These are phyloP conservation scores for Fusarium xylarioides DNA, from an alignment of 2,329 filamentous ascomycete genomes.

Conservation along the genomic window DNA sequence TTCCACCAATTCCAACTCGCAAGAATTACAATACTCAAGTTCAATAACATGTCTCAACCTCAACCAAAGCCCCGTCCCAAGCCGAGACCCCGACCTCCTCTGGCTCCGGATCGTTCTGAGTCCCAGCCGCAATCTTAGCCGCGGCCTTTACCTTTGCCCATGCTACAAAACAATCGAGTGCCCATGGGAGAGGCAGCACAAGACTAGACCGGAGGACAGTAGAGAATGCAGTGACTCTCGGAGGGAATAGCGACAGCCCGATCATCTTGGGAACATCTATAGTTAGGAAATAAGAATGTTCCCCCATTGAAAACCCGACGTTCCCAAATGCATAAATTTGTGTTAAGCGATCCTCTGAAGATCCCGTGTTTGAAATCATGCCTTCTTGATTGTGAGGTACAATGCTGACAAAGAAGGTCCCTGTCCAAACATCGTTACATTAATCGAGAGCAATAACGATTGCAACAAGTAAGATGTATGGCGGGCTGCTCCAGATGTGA, in stretches of 20 bases:
- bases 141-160: too few species aligned
- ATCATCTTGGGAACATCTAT: too few species aligned
- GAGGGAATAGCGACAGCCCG: rapidly evolving
- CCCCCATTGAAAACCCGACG: rapidly evolving
- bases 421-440: too few species aligned
- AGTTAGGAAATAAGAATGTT: background rate
- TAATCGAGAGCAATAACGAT: too few species aligned
- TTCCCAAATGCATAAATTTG: rapidly evolving
- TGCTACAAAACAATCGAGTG: background rate
- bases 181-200: rapidly evolving
- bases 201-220: rapidly evolving
- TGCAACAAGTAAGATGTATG: too few species aligned
- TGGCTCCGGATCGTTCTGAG: background rate
- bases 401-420: too few species aligned
- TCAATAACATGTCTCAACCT: background rate
- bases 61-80: background rate
- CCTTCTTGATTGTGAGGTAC: too few species aligned
- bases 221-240: rapidly evolving
- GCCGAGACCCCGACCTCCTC: background rate
- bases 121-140: too few species aligned
- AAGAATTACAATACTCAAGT: rapidly evolving
- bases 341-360: too few species aligned
- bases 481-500: too few species aligned
- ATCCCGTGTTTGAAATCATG: too few species aligned
- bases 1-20: rapidly evolving